Base-by-base conservation (phyloP, 2,329 filamentous ascomycete genomes). In the Phialemoniopsis sp. region DNA sequence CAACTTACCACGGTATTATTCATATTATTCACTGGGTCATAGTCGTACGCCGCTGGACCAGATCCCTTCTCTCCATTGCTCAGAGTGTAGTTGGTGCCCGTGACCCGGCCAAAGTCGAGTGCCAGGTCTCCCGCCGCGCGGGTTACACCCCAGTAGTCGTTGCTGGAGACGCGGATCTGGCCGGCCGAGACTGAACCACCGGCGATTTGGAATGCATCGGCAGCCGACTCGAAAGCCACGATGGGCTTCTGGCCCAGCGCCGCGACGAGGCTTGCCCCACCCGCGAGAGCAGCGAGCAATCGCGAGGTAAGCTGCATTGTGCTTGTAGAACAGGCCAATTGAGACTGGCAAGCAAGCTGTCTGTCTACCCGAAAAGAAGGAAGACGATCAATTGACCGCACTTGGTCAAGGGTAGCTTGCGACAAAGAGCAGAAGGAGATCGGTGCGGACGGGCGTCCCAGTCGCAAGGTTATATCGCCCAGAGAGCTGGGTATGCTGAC, bases 101-200 rank as follows among this genome's bases (percentile, higher is more conserved):
- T 85, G 5, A 87, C 81, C n/a, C 79, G 75, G 13, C 82, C 82
- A 60, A 88, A 85, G 56, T 88, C 84, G 4, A 67, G 53, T 0
- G 81, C 80, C 9, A 88, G 68, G 56, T 88, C 83, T 30, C 79
- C 69, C 1, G 80, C 83, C 5, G 80, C 81, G 18, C 82, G 73
- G 39, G 85, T 69, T 1, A 87, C 83, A 41, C 81, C 83, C 62
- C 78, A 82, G 66, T 76, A 84, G 43, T 87, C 82, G 40, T 75
- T 63, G 15, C 58, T 50, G 9, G 76, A 75, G n/a, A 80, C 65
- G 3, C 75, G 61, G 37, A 83, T 77, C 51, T 76, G 71, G 0
- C 70, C 63, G 36, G 58, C 48, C 12, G 58, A 53, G 16, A 58
- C 46, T 4, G 53, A 50, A 10, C 59, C 64, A 55, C 68, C 51